A percentile compares a stretch with the other conserved stretches of the same genome.
Evolutionary conservation across 129 eudicot genomes (phyloP).

Genomic region (carrot (Daucus carota)): DH1_v3.0 NC_030381.2:31247001-31247500

Average conservation of each 20-base stretch:
- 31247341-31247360: not conserved
- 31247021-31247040: conserved; percentile 55
- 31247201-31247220: conserved; percentile 79
- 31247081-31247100: conserved; percentile 25
- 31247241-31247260: conserved; percentile 47
- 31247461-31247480: no score
- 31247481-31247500: no score
- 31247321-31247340: not conserved
- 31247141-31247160: conserved; percentile 84
- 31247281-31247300: not conserved
- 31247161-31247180: conserved; percentile 56
- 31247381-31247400: no score
- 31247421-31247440: no score
- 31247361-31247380: not conserved
- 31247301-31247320: not conserved
- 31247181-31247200: conserved; percentile 59
- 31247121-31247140: not conserved
- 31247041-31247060: conserved; percentile 52
- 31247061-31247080: conserved; percentile 44
- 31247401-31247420: no score
- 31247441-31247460: no score
- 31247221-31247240: conserved; percentile 59
- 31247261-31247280: conserved; percentile 16
- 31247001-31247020: conserved; percentile 56
- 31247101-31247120: conserved; percentile 10